A percentile compares a stretch with the other conserved stretches of the same genome.
These are phyloP conservation scores for Panaeolus cyanescens DNA, from an alignment of 768 basidiomycete species.

Conservation along the genomic window DNA sequence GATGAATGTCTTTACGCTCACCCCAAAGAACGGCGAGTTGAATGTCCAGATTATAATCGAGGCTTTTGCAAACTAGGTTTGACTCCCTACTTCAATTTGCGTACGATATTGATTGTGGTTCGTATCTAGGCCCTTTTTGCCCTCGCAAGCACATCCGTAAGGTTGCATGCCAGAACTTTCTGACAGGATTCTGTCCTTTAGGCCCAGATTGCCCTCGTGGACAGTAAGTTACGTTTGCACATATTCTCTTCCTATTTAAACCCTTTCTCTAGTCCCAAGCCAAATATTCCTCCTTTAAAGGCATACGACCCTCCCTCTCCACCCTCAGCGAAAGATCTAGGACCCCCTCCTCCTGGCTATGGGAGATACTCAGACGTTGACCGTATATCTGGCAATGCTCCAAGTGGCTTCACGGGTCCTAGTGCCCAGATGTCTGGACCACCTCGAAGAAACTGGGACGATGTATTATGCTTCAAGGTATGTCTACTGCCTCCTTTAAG, in stretches of 20 bases:
- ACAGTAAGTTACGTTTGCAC: constrained; percentile 62
- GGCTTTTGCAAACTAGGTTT: constrained; percentile 94
- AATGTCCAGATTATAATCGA: constrained; percentile 94
- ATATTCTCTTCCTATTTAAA: constrained; percentile 11
- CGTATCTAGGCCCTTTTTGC: constrained; percentile 71
- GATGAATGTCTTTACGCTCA: constrained; percentile 98
- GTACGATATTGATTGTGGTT: constrained; percentile 11
- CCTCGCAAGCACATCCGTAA: constrained; percentile 92
- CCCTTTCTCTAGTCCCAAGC: constrained; percentile 67
- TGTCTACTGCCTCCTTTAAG: constrained; percentile 15
- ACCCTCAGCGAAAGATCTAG: constrained; percentile 75
- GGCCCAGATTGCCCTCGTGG: constrained; percentile 87
- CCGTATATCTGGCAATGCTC: constrained; percentile 44
- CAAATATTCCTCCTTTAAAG: constrained; percentile 64
- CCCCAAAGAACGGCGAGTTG: constrained; percentile 86
- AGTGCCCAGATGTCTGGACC: constrained; percentile 30
- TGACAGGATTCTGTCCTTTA: constrained; percentile 91
- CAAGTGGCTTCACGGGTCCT: constrained; percentile 23
- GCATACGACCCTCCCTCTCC: constrained; percentile 80
- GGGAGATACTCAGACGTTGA: constrained; percentile 83
- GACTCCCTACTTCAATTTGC: constrained; percentile 21
- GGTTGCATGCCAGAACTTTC: constrained; percentile 87
- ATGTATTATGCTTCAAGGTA: constrained; percentile 89
- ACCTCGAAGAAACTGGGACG: constrained; percentile 73
- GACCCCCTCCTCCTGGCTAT: constrained; percentile 92